A percentile compares a stretch with the other conserved stretches of the same genome.
phyloP scores from a whole-genome alignment of 73 alveolate genomes.

The Blepharisma stoltei region DNA sequence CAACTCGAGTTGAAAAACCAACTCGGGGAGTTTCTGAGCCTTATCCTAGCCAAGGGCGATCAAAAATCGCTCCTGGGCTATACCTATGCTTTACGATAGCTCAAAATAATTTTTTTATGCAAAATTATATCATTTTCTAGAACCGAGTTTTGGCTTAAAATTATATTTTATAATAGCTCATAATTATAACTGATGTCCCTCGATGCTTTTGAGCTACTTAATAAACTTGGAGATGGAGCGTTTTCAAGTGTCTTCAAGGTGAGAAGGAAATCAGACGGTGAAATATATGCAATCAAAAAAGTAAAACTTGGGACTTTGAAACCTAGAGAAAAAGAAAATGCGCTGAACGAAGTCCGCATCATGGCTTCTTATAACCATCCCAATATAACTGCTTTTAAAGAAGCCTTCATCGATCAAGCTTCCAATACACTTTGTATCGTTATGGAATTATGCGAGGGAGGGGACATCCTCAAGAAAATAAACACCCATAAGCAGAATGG shows the following conservation, averaged over 20 bases:
- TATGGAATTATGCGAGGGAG: slow-evolving; percentile 97
- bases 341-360: slow-evolving; percentile 70
- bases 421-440: slow-evolving; percentile 74
- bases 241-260: slow-evolving; percentile 38
- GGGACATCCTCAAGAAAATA: slow-evolving; percentile 83
- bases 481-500: slow-evolving; percentile 36
- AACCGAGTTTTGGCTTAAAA: too few relatives aligned
- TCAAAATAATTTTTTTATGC: too few relatives aligned
- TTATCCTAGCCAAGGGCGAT: too few relatives aligned
- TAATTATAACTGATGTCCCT: slow-evolving; percentile 14
- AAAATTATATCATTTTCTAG: too few relatives aligned
- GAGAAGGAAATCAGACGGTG: slow-evolving; percentile 7
- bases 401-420: slow-evolving; percentile 88
- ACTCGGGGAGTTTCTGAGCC: too few relatives aligned
- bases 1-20: too few relatives aligned
- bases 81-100: too few relatives aligned
- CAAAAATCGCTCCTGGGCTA: too few relatives aligned
- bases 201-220: slow-evolving; percentile 48
- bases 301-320: slow-evolving; percentile 9
- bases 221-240: slow-evolving; percentile 54
- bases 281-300: slow-evolving; percentile 20
- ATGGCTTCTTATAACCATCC: slow-evolving; percentile 78
- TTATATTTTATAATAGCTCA: too few relatives aligned
- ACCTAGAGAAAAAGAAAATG: slow-evolving; percentile 67
- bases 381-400: slow-evolving; percentile 80